phyloP scores from a whole-genome alignment of 2,329 filamentous ascomycete genomes.

The Aureobasidium subglaciale region DNA sequence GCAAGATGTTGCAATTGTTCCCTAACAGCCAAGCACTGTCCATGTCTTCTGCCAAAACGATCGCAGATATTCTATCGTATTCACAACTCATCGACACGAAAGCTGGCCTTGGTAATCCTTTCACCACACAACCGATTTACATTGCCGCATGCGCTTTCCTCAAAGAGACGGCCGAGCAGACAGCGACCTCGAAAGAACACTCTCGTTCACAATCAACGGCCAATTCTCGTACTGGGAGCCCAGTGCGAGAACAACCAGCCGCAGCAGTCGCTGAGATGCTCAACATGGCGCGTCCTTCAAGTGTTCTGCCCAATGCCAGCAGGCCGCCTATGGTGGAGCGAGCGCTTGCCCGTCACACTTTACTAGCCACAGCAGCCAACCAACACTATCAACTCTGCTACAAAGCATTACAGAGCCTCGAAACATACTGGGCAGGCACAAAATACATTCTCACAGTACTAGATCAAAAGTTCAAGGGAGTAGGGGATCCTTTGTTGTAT shows the following conservation, averaged over 20 bases:
- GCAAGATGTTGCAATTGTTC: constrained; percentile 62
- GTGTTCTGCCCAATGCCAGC: background rate
- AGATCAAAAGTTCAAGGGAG: constrained; percentile 81
- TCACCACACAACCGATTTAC: constrained; percentile 82
- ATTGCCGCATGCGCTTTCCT: constrained; percentile 85
- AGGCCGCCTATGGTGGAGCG: constrained; percentile 10
- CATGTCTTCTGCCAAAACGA: constrained; percentile 86
- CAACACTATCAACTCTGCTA: constrained; percentile 86
- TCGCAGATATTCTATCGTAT: constrained; percentile 81
- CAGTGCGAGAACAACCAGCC: constrained; percentile 27
- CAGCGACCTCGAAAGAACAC: constrained; percentile 54
- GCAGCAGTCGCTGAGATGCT: background rate
- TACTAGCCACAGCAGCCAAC: constrained; percentile 73
- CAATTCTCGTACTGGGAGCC: constrained; percentile 37
- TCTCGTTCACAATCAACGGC: constrained; percentile 35
- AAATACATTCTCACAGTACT: constrained; percentile 81
- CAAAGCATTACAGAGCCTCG: constrained; percentile 71
- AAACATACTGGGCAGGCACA: constrained; percentile 78
- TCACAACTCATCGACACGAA: constrained; percentile 79
- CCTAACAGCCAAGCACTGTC: constrained; percentile 73
- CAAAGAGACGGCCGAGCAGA: constrained; percentile 69
- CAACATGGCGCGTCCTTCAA: background rate
- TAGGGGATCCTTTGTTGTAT: constrained; percentile 65
- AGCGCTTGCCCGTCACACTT: constrained; percentile 56
- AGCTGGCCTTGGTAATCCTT: constrained; percentile 80